Evolutionary conservation across 2,329 filamentous ascomycete species (phyloP).

Genomic region (Colletotrichum higginsianum): DNA sequence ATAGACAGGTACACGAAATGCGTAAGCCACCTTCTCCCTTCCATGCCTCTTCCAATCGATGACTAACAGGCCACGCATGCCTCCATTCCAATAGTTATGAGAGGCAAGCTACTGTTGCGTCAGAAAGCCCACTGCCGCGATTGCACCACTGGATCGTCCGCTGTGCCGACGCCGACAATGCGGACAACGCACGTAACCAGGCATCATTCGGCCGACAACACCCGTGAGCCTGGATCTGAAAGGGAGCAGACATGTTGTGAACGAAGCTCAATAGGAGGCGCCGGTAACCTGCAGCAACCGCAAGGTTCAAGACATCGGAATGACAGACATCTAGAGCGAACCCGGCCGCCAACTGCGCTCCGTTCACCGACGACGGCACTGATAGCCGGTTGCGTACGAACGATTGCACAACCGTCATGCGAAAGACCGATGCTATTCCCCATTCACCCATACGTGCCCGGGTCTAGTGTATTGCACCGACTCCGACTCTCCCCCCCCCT

Average conservation of each 20-base stretch:
- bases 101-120: no score
- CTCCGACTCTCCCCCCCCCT: no score
- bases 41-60: neutral
- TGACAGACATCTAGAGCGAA: neutral
- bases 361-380: neutral
- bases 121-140: neutral
- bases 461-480: neutral
- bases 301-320: slow-evolving; percentile 11
- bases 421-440: neutral
- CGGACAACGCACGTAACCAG: neutral
- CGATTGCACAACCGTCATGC: neutral
- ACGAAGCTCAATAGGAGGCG: neutral
- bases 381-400: neutral
- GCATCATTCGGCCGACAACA: neutral
- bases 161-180: neutral
- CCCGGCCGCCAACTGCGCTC: no score
- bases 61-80: neutral
- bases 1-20: neutral
- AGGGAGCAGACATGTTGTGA: neutral
- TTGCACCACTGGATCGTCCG: neutral
- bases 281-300: no score
- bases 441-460: neutral
- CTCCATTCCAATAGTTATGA: neutral
- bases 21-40: neutral
- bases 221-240: neutral